Percentiles rank a stretch among this genome's conserved stretches.
These are phyloP conservation scores for Ilex paraguariensis DNA, from an alignment of 305 asterid genomes.

Conservation along the genomic window DNA sequence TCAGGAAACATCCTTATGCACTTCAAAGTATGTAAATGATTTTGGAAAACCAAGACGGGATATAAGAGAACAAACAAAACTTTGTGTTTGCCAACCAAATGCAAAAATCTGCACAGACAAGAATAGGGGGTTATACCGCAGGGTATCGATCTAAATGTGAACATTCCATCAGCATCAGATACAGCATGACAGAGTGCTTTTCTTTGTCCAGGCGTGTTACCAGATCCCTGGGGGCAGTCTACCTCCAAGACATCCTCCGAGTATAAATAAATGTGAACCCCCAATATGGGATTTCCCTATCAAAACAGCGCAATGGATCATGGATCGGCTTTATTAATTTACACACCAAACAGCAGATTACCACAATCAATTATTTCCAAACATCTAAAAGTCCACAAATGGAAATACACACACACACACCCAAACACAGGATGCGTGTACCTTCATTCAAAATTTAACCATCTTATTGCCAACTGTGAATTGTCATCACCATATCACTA, in stretches of 20 bases:
- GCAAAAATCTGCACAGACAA: neutral
- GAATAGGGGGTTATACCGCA: constrained; percentile 58
- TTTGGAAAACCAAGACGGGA: neutral
- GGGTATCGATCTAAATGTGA: constrained; percentile 70
- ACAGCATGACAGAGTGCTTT: constrained; percentile 87
- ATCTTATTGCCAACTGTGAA: no score
- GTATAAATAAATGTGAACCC: constrained; percentile 84
- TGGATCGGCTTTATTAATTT: no score
- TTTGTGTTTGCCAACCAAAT: constrained; percentile 4
- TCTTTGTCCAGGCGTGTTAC: constrained; percentile 67
- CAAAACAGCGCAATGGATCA: constrained; percentile 15
- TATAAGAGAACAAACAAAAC: constrained; percentile 5
- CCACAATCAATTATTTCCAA: no score
- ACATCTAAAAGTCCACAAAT: no score
- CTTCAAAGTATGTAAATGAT: no score
- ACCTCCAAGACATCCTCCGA: constrained; percentile 76
- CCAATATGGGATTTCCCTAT: constrained; percentile 95
- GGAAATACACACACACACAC: no score
- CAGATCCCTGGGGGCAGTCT: constrained; percentile 72
- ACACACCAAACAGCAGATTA: no score
- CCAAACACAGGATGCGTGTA: no score
- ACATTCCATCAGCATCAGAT: constrained; percentile 91
- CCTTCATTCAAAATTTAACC: no score
- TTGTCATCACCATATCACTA: no score
- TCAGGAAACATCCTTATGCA: no score